A percentile compares a stretch with the other conserved stretches of the same genome.
Evolutionary conservation across 768 basidiomycete genomes (phyloP).

Genomic region (Trametopsis cervina): DNA sequence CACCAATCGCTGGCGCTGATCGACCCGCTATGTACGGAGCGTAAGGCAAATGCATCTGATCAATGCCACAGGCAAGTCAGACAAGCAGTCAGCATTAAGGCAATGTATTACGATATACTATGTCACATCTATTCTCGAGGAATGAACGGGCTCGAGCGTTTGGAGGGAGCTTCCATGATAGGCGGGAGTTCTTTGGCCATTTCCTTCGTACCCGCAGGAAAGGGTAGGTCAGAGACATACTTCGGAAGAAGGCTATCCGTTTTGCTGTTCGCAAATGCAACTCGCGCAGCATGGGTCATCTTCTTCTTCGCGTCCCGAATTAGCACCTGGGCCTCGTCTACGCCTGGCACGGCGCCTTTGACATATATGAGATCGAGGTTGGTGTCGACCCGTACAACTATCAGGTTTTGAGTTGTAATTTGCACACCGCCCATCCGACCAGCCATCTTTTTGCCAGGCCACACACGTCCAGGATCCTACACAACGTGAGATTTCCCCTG

Average conservation of each 20-base stretch:
- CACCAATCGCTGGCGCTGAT: background rate
- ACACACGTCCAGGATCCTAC: slow-evolving; percentile 92
- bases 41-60: background rate
- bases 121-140: slow-evolving; percentile 47
- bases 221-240: slow-evolving; percentile 80
- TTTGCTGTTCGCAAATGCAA: slow-evolving; percentile 63
- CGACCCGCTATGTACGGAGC: background rate
- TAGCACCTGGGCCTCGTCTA: slow-evolving; percentile 82
- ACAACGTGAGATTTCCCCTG: too few species aligned
- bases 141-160: slow-evolving; percentile 69
- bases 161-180: slow-evolving; percentile 64
- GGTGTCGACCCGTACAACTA: slow-evolving; percentile 84
- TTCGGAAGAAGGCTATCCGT: slow-evolving; percentile 76
- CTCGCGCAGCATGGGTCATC: slow-evolving; percentile 50
- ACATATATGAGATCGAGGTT: slow-evolving; percentile 85
- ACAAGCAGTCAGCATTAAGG: background rate
- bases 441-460: slow-evolving; percentile 98
- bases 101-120: slow-evolving; percentile 1
- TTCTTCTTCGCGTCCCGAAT: slow-evolving; percentile 90
- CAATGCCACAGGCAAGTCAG: background rate
- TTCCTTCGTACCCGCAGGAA: slow-evolving; percentile 84
- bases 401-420: slow-evolving; percentile 80
- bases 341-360: slow-evolving; percentile 84
- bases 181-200: slow-evolving; percentile 60
- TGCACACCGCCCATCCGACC: slow-evolving; percentile 85